Percentiles rank a stretch among this genome's conserved stretches.
These are phyloP conservation scores for Didymella pomorum DNA, from an alignment of 2,329 filamentous ascomycete species.

Conservation along the genomic window DNA sequence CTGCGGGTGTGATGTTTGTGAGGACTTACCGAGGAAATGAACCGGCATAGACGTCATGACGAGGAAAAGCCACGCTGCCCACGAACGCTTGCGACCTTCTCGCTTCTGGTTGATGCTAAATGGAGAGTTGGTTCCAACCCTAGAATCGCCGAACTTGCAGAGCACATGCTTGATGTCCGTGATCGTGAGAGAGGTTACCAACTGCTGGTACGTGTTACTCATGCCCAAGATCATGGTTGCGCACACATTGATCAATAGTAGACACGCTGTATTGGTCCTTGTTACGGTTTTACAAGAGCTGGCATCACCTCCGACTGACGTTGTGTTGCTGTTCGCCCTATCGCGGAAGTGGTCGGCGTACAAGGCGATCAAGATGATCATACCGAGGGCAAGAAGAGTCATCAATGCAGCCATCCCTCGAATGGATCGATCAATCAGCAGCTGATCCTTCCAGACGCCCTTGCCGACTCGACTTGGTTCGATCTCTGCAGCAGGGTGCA, in stretches of 20 bases:
- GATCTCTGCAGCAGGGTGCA: slow-evolving; percentile 34
- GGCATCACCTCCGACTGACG: slow-evolving; percentile 33
- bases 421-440: slow-evolving; percentile 41
- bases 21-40: slow-evolving; percentile 32
- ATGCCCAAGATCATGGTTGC: slow-evolving; percentile 45
- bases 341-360: slow-evolving; percentile 24
- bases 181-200: slow-evolving; percentile 38
- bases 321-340: slow-evolving; percentile 32
- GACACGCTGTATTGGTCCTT: slow-evolving; percentile 31
- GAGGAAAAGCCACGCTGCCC: slow-evolving; percentile 41
- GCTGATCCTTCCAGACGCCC: slow-evolving; percentile 42
- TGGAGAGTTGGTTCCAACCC: slow-evolving; percentile 45
- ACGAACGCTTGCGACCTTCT: slow-evolving; percentile 31
- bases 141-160: slow-evolving; percentile 40
- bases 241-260: slow-evolving; percentile 41
- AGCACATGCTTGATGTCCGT: slow-evolving; percentile 37
- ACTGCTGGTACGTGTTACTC: slow-evolving; percentile 47
- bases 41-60: slow-evolving; percentile 37
- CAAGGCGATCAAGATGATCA: slow-evolving; percentile 32
- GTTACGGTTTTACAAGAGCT: slow-evolving; percentile 31
- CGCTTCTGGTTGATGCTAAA: slow-evolving; percentile 44
- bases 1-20: neutral
- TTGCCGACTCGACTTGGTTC: slow-evolving; percentile 34
- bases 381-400: slow-evolving; percentile 25
- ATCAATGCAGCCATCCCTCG: slow-evolving; percentile 38